Evolutionary conservation across 352 stramenopile species (phyloP), one percentile per base, ranked within the genome.

Genomic region (Plasmopara viticola): DNA sequence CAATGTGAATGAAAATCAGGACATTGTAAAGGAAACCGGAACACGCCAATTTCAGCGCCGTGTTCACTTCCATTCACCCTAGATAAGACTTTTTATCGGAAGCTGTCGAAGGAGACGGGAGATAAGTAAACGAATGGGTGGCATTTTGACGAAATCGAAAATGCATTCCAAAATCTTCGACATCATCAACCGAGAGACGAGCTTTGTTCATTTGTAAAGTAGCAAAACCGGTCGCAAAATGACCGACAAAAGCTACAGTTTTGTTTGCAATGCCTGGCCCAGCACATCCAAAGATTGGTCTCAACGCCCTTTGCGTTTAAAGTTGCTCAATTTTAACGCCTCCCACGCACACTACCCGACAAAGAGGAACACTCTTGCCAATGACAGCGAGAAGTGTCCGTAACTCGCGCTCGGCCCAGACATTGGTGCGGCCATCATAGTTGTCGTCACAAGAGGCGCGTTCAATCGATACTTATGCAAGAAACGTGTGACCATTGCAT

Each of bases 121-220:
- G 42, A 50, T 51, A 63, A 4, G 13, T 60, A 50, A 68, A 72
- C 39, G 44, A 60, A 31, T 52, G 67, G 30, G 64, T 57, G 15
- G 58, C 66, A 42, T 83, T 78, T 34, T 83, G 66, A 9, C 74
- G 66, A 18, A 83, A 64, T 6, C n/a, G n/a, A n/a, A 71, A 83
- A 43, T 58, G 56, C 39, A 74, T 53, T 5, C 62, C 74, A 31
- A 82, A 50, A 34, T 77, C 17, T 12, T 64, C 60, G 18, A 82
- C 34, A 12, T 64, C 56, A 49, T 85, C 68, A 1, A 62, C 52
- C 2, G 71, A 77, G 31, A 85, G 64, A 53, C 68, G 72, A 6
- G 63, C 56, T 37, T 77, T 82, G 53, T 78, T 49, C 5, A 41
- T 56, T 15, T 74, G 61, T 42, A 82, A 47, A 0, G 48, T 38